These are phyloP conservation scores for Rhizoctonia solani DNA, from an alignment of 1,284 basidiomycete genomes.

Conservation along the genomic window DNA sequence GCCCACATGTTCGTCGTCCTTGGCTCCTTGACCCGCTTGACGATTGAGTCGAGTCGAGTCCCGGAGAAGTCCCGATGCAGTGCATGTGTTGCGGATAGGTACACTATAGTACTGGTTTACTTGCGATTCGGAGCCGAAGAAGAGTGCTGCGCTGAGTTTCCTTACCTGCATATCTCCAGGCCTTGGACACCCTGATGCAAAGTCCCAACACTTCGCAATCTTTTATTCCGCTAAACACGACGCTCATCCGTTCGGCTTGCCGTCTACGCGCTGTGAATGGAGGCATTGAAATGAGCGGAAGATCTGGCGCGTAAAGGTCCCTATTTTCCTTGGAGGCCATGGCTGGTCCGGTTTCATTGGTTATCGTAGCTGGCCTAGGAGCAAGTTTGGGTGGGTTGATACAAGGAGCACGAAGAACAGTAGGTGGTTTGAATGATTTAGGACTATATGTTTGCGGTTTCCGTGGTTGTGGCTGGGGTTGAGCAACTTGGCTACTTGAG, in stretches of 20 bases:
- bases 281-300: conserved; percentile 1
- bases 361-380: neutral
- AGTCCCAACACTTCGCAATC: neutral
- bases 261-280: conserved; percentile 8
- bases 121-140: neutral
- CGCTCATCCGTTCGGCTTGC: conserved; percentile 20
- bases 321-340: neutral
- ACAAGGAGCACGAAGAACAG: neutral
- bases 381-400: neutral
- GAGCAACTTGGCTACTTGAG: neutral
- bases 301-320: conserved; percentile 2
- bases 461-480: neutral
- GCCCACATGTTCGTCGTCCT: conserved; percentile 20
- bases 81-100: conserved; percentile 16
- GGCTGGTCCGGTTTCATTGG: no score
- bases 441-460: neutral
- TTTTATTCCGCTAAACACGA: conserved; percentile 12
- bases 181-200: conserved; percentile 1
- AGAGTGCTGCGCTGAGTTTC: no score
- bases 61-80: conserved; percentile 11
- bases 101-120: neutral
- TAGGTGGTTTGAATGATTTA: conserved; percentile 6
- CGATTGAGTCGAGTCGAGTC: neutral
- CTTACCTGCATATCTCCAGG: conserved; percentile 28
- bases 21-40: neutral